These are phyloP conservation scores for Tolypocladium endophyticum DNA, from an alignment of 2,329 filamentous ascomycete genomes.

Conservation along the genomic window DNA sequence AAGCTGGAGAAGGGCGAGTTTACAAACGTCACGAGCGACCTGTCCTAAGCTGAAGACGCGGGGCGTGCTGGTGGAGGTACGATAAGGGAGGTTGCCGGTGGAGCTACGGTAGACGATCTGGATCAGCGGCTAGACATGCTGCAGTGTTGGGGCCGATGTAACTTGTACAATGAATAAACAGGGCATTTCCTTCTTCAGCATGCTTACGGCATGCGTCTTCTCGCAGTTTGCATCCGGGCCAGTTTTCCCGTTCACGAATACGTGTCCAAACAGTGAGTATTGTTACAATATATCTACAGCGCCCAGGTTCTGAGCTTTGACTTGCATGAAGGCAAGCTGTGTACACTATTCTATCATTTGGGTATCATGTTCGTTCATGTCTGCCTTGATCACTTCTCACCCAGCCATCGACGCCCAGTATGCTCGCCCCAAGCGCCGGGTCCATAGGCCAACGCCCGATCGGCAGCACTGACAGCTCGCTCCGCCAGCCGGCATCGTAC, in stretches of 20 bases:
- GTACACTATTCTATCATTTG: background rate
- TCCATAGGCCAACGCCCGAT: conserved; percentile 69
- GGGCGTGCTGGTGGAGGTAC: background rate
- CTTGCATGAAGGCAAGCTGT: background rate
- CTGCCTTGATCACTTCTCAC: conserved; percentile 6
- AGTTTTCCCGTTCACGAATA: background rate
- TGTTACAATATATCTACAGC: background rate
- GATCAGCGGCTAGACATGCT: background rate
- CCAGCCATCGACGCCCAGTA: conserved; percentile 50
- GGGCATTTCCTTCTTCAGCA: background rate
- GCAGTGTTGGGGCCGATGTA: background rate
- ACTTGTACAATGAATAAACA: conserved; percentile 4
- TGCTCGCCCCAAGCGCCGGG: conserved; percentile 39
- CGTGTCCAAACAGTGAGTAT: background rate
- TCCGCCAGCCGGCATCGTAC: conserved; percentile 67
- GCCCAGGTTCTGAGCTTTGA: background rate
- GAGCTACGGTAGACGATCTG: background rate
- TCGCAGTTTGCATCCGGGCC: background rate
- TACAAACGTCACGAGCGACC: conserved; percentile 76
- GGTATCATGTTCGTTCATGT: background rate
- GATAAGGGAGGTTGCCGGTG: background rate
- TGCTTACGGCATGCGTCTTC: background rate
- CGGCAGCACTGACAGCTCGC: conserved; percentile 47
- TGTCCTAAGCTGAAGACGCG: conserved; percentile 29
- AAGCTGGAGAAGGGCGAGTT: conserved; percentile 99